These are phyloP conservation scores for Escovopsis sp. DNA, from an alignment of 2,329 filamentous ascomycete genomes.

Conservation along the genomic window DNA sequence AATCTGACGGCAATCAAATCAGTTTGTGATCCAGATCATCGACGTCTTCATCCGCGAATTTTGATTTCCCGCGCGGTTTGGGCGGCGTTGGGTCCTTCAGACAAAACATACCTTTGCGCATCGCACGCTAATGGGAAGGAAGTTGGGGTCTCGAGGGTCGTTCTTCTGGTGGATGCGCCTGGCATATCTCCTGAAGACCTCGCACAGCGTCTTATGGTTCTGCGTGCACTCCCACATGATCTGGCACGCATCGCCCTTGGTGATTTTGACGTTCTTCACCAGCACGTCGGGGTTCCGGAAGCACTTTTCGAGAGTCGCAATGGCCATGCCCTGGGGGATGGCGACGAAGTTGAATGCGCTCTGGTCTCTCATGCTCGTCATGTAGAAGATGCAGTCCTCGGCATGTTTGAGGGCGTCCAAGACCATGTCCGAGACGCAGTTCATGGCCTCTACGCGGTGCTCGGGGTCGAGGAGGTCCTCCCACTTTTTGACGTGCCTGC, in stretches of 20 bases:
- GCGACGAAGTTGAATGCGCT: conserved; percentile 98
- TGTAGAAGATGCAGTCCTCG: conserved; percentile 94
- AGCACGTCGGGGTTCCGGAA: conserved; percentile 87
- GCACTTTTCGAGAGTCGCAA: conserved; percentile 79
- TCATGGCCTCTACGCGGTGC: conserved; percentile 60
- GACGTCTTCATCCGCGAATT: too few relatives aligned
- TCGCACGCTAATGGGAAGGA: conserved; percentile 75
- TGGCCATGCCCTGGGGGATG: conserved; percentile 94
- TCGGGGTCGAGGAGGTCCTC: conserved; percentile 78
- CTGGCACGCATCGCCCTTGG: conserved; percentile 81
- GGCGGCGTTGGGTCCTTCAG: too few relatives aligned
- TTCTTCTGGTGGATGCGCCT: conserved; percentile 86
- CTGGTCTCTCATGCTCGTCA: conserved; percentile 87
- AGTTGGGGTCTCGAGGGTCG: conserved; percentile 83
- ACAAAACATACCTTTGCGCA: conserved; percentile 68
- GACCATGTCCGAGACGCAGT: conserved; percentile 88
- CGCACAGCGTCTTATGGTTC: conserved; percentile 67
- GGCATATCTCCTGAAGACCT: conserved; percentile 64
- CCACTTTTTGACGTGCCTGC: conserved; percentile 80
- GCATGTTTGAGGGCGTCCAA: conserved; percentile 73
- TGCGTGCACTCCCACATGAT: conserved; percentile 90
- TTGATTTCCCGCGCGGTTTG: too few relatives aligned
- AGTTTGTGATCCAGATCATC: too few relatives aligned
- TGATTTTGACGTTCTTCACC: conserved; percentile 84
- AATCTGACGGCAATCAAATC: conserved; percentile 48